Evolutionary conservation across 306 rosid genomes (phyloP), one percentile per base, ranked within the genome.

Genomic region (Casuarina cunninghamiana): DNA sequence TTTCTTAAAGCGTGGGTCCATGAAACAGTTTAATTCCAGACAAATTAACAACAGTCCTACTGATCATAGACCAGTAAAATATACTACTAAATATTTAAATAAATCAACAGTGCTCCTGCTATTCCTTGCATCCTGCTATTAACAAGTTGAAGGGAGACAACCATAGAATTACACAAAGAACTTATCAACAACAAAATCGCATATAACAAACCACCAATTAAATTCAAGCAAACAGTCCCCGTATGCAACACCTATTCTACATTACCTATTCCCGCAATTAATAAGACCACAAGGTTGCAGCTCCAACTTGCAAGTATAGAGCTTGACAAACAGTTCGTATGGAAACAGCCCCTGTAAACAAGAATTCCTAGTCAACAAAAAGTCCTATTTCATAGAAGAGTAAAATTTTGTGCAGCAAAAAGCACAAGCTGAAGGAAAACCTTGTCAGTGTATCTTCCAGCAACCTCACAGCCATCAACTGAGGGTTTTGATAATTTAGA

Each of bases 221-320:
- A 11, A 46, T 43, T 57, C 46, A 8, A 44, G 26, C 7, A 65
- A 32, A 74, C 32, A 26, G 53, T 54, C 76, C 66, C 42, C 58
- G 37, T 51, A 58, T 76, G 73, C 32, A 68, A 49, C 39, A 62
- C 67, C 80, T 32, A 74, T 53, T 55, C 55, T 41, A 66, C 46
- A 32, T 86, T 90, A 95, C 98, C 98, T 95, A 88, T 95, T 95
- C 69, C 98, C 98, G 80, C 95, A 87, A 73, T 95, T 95, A 76
- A 83, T 53, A 84, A 95, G 97, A 77, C 98, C 98, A 62, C 87
- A 85, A 15, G 98, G 98, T 32, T 41, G 87, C 76, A 92, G 76
- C 78, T 91, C 97, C 81, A 73, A 77, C 84, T 89, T 88, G 90
- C 84, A 90, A 85, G 84, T 87, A 81, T 88, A 91, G 71, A 92